Base-by-base conservation (phyloP, 768 basidiomycete species). In the Boletus rubroflammeus region DNA sequence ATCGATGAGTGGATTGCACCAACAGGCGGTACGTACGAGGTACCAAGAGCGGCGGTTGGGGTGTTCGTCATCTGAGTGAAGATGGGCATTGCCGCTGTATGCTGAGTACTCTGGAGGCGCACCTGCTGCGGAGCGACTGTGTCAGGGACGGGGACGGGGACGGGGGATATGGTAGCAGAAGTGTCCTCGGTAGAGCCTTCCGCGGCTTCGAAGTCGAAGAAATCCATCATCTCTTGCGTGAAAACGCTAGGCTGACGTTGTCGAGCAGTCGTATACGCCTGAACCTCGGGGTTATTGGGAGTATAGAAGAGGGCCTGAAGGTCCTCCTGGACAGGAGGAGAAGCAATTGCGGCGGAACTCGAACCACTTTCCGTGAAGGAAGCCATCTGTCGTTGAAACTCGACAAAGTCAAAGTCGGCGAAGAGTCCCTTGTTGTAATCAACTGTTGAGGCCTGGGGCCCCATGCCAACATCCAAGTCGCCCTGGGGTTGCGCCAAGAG, bases 21-120 rank as follows among this genome's bases (percentile, higher is more conserved):
- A 13, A 81, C 55, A 14, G 84, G 83, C 6, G 84, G 84, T 0
- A 73, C 66, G 57, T 85, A 85, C 2, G 73, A 56, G 7, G 53
- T 56, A 21, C 50, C 23, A 19, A 53, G 31, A 39, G 45, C 6
- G 29, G 43, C 45, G 9, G 26, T 28, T 2, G 62, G 34, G 3
- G 61, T 41, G 35, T 65, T 63, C 6, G 66, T 63, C 67, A 65
- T 63, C 60, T 60, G 72, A 46, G 58, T 62, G 50, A 67, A 67
- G 43, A 65, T 65, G 23, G 65, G 53, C 50, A 62, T 63, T 34
- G 55, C 48, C 38, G 60, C 60, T 15, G 58, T 48, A 14, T 55
- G 55, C 21, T 56, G 64, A 47, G 57, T 15, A 42, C 34, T 53
- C 52, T 46, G 52, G 48, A 57, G 21, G 53, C 46, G 55, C 64